Evolutionary conservation across 345 rosid genomes (phyloP), one percentile per base, ranked within the genome.

Genomic region (Eucalyptus fibrosa): DNA sequence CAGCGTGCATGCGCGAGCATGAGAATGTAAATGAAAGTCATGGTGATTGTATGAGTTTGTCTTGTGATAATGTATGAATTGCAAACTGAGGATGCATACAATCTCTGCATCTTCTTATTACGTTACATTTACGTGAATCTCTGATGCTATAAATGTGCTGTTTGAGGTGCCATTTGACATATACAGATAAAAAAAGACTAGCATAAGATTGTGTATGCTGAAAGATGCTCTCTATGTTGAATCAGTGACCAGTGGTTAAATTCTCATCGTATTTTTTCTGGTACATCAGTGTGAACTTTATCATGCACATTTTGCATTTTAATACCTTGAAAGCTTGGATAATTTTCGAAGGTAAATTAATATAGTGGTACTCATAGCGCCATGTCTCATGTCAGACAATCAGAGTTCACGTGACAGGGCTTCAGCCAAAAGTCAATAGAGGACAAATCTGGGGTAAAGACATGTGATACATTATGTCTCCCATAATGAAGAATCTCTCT

Each of bases 1-100:
- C 16, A 77, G 47, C 0, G 82, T 7, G 47, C 16, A 0, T 2
- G 8, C 4, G 26, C 1, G 12, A 9, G 24, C 12, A 4, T 18
- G 28, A 40, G 28, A 77, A 77, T 77, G 83, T 77, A 77, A 77
- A 40, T 77, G 83, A 77, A 77, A 77, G 44, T 77, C 47, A 40
- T 7, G 28, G 83, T 40, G 45, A 77, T 37, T 77, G 3, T 21
- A 21, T 77, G 47, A 40, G 47, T 77, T 40, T 77, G 47, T 37
- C 83, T 77, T 40, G 47, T 21, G 30, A 21, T 26, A 40, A 37
- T 40, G 24, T 40, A 40, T 23, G 28, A 21, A 37, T 77, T 77
- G 15, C 83, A 77, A 37, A 40, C 83, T 77, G 13, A 11, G 47
- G 47, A 37, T 77, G 8, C 42, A 77, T 40, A 40, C 42, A 40